Percentiles rank a stretch among this genome's conserved stretches.
Evolutionary conservation across 1,139 yeast species (phyloP).

Genomic region (Nadsonia commutata): DNA sequence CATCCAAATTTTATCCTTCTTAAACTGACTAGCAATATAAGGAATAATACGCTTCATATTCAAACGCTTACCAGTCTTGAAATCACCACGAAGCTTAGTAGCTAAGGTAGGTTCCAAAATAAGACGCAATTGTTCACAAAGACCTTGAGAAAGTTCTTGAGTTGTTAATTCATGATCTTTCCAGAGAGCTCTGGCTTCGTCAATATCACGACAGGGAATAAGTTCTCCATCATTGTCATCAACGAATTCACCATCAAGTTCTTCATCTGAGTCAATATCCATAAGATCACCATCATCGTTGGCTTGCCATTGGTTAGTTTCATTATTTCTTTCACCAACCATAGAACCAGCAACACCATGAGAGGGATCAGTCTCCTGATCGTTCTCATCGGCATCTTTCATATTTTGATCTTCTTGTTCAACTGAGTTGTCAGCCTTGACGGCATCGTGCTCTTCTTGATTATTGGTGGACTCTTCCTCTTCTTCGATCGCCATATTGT

Average conservation of each 20-base stretch:
- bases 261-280: slow-evolving; percentile 17
- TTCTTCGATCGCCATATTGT: slow-evolving; percentile 69
- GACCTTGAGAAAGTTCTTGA: slow-evolving; percentile 70
- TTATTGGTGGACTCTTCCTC: slow-evolving; percentile 21
- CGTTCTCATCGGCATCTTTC: slow-evolving; percentile 11
- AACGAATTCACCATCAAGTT: slow-evolving; percentile 17
- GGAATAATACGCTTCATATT: slow-evolving; percentile 97
- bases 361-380: slow-evolving; percentile 4
- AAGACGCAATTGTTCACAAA: slow-evolving; percentile 84
- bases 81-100: slow-evolving; percentile 87
- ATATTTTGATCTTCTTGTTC: slow-evolving; percentile 13
- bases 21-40: slow-evolving; percentile 92
- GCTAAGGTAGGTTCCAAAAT: slow-evolving; percentile 93
- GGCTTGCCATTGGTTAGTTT: slow-evolving; percentile 8
- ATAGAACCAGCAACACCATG: slow-evolving; percentile 5
- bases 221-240: slow-evolving; percentile 26
- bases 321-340: slow-evolving; percentile 9
- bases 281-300: slow-evolving; percentile 14
- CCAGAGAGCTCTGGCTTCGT: slow-evolving; percentile 71
- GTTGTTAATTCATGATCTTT: slow-evolving; percentile 67
- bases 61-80: slow-evolving; percentile 90
- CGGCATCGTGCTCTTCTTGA: slow-evolving; percentile 18
- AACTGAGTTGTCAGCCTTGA: slow-evolving; percentile 5
- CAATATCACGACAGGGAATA: slow-evolving; percentile 39
- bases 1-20: slow-evolving; percentile 97